A percentile compares a stretch with the other conserved stretches of the same genome.
Evolutionary conservation across 495 filamentous ascomycete species (phyloP).

Genomic region (Halenospora varia): DNA sequence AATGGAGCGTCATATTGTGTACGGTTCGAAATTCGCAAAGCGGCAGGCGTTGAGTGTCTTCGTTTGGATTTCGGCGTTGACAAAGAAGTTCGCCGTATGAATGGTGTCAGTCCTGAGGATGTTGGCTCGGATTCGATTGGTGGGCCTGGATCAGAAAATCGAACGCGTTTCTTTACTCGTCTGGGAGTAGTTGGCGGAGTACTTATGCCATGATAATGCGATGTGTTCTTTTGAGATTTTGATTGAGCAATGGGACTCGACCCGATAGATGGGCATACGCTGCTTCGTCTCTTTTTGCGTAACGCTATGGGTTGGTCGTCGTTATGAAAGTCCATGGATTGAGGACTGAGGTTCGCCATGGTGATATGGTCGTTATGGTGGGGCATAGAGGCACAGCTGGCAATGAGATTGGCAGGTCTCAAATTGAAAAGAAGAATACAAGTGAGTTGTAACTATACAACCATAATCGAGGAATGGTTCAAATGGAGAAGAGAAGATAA

Average conservation of each 20-base stretch:
- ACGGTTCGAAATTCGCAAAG: conserved; percentile 10
- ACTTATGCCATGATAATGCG: conserved; percentile 16
- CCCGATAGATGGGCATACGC: not conserved
- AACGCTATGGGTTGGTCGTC: conserved; percentile 19
- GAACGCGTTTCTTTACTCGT: conserved; percentile 55
- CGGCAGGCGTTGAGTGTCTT: conserved; percentile 36
- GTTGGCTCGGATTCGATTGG: conserved; percentile 27
- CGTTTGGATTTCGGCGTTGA: conserved; percentile 41
- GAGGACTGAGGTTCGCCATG: conserved; percentile 9
- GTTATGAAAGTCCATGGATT: conserved; percentile 1
- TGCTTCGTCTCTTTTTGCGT: conserved; percentile 18
- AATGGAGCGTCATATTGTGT: conserved; percentile 22
- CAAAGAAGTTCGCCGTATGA: conserved; percentile 56
- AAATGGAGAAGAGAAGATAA: conserved; percentile 1
- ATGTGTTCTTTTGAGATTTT: conserved; percentile 1
- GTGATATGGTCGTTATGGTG: not conserved
- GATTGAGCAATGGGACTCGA: not conserved
- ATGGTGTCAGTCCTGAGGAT: conserved; percentile 67
- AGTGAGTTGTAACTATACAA: not conserved
- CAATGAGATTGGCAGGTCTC: not conserved
- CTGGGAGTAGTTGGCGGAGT: conserved; percentile 28
- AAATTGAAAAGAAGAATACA: conserved; percentile 1
- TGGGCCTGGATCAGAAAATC: conserved; percentile 70
- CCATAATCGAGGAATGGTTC: not conserved
- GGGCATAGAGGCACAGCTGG: not conserved